phyloP scores from a whole-genome alignment of 2,329 filamentous ascomycete genomes.

The Dothistroma pini region DNA sequence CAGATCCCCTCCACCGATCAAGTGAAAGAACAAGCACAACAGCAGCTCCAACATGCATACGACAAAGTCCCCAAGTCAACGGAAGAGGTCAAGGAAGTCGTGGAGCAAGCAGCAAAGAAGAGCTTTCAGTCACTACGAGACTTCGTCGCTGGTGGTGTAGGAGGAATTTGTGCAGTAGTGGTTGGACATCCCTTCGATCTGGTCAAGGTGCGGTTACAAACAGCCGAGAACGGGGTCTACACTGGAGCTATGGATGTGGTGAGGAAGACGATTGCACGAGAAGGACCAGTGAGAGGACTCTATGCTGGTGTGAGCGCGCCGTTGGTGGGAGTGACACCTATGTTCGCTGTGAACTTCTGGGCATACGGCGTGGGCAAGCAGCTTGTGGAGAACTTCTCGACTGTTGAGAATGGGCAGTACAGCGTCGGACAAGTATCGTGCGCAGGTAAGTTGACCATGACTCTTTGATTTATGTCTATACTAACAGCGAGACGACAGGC shows the following conservation, averaged over 20 bases:
- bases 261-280: conserved; percentile 77
- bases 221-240: conserved; percentile 90
- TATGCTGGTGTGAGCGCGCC: conserved; percentile 98
- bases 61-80: conserved; percentile 28
- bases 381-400: conserved; percentile 67
- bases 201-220: conserved; percentile 96
- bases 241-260: conserved; percentile 88
- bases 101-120: conserved; percentile 49
- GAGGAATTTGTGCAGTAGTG: conserved; percentile 87
- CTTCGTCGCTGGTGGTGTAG: conserved; percentile 83
- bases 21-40: conserved; percentile 17
- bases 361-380: conserved; percentile 95
- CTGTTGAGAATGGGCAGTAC: conserved; percentile 65
- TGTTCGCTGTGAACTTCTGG: conserved; percentile 76
- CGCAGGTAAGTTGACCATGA: conserved; percentile 43
- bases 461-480: no score
- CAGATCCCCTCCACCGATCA: conserved; percentile 17
- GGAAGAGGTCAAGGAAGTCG: conserved; percentile 52
- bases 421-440: conserved; percentile 83
- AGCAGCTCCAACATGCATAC: conserved; percentile 20
- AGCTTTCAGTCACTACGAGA: conserved; percentile 69
- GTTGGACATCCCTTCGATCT: conserved; percentile 95
- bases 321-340: conserved; percentile 91
- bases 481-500: conserved; percentile 44
- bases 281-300: conserved; percentile 73